Evolutionary conservation across 345 rosid genomes (phyloP).

Genomic region (Hibiscus trionum): DNA sequence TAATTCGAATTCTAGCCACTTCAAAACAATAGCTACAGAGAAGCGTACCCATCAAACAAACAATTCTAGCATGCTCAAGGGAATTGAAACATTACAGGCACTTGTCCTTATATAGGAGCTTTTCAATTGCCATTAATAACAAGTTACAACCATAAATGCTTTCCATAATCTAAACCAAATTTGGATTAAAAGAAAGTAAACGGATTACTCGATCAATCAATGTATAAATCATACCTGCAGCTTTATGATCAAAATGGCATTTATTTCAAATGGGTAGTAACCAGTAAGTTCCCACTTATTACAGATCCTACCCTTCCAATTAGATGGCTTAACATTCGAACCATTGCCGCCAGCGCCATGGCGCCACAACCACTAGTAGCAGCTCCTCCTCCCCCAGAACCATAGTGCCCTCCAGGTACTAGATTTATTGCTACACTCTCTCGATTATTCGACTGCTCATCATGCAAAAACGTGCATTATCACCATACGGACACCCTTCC

Average conservation of each 20-base stretch:
- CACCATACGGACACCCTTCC: conserved; percentile 97
- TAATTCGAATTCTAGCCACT: neutral
- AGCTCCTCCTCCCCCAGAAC: conserved; percentile 48
- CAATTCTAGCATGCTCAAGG: neutral
- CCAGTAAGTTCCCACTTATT: conserved; percentile 99
- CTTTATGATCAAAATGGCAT: conserved; percentile 95
- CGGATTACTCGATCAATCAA: neutral
- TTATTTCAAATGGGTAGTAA: conserved; percentile 87
- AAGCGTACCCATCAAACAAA: neutral
- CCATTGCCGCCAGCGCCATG: conserved; percentile 31
- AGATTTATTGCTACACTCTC: conserved; percentile 92
- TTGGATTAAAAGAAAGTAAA: too few species aligned
- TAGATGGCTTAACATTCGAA: conserved; percentile 66
- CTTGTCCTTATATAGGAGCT: neutral
- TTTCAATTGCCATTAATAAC: neutral
- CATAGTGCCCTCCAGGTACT: conserved; percentile 88
- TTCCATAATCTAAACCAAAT: neutral
- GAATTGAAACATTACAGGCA: neutral
- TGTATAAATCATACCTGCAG: conserved; percentile 44
- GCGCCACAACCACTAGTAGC: conserved; percentile 24
- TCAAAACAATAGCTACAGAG: neutral
- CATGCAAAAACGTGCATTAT: conserved; percentile 83
- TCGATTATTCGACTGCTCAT: conserved; percentile 86
- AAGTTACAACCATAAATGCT: neutral
- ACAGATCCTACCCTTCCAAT: conserved; percentile 96